A percentile compares a stretch with the other conserved stretches of the same genome.
These are phyloP conservation scores for Rutstroemia sp. DNA, from an alignment of 2,329 filamentous ascomycete species.

Conservation along the genomic window DNA sequence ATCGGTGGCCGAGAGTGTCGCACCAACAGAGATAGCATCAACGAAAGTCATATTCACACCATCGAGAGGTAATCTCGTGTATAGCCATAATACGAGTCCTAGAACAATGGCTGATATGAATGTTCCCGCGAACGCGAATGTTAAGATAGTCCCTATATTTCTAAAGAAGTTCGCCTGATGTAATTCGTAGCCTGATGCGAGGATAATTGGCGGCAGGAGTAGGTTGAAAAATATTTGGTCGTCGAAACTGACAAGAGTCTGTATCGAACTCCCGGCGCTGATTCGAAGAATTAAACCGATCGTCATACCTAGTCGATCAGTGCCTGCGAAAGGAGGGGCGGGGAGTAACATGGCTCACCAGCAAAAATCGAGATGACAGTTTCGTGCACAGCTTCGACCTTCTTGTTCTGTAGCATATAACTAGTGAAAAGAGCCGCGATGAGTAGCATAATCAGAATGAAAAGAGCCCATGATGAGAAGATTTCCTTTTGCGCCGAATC, in stretches of 20 bases:
- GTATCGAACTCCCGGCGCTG: constrained; percentile 73
- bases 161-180: constrained; percentile 99
- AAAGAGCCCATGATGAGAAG: constrained; percentile 91
- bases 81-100: constrained; percentile 79
- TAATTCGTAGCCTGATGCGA: constrained; percentile 93
- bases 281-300: constrained; percentile 84
- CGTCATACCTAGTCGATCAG: constrained; percentile 65
- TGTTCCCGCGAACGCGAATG: constrained; percentile 94
- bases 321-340: neutral
- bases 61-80: constrained; percentile 79
- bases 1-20: constrained; percentile 92
- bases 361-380: constrained; percentile 98
- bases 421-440: constrained; percentile 94
- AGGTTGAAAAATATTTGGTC: constrained; percentile 99
- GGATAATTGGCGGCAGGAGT: constrained; percentile 93
- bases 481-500: constrained; percentile 90
- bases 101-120: constrained; percentile 97
- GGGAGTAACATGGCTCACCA: constrained; percentile 40
- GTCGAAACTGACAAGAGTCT: constrained; percentile 90
- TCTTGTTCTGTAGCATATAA: constrained; percentile 93
- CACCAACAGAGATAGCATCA: constrained; percentile 93
- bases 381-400: constrained; percentile 95
- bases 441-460: constrained; percentile 91
- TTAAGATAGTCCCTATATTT: constrained; percentile 94
- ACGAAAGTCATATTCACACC: constrained; percentile 83